These are phyloP conservation scores for Gracilariopsis chorda DNA, from an alignment of 23 red algal species.

Conservation along the genomic window DNA sequence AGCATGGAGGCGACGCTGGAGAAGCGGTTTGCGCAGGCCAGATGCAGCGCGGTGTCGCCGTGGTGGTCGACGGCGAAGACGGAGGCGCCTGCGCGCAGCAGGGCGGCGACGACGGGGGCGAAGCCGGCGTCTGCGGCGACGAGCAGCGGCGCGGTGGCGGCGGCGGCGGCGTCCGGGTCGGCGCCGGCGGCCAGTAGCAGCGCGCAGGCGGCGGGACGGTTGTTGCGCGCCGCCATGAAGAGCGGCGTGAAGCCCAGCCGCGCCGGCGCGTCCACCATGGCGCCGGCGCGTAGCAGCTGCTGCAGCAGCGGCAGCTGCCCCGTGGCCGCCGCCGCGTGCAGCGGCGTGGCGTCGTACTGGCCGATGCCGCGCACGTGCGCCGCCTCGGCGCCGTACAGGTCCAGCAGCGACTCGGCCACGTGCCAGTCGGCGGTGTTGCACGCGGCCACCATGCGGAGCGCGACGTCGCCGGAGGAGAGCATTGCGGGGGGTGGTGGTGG, in stretches of 20 bases:
- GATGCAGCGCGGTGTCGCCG: conserved; percentile 22
- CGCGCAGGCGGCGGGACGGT: background rate
- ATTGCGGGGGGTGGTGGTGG: background rate
- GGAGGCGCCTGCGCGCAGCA: conserved; percentile 13
- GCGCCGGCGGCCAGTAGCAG: conserved; percentile 26
- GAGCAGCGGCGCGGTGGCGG: conserved; percentile 4
- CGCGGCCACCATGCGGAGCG: conserved; percentile 23
- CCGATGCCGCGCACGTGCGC: conserved; percentile 46
- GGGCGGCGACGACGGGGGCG: background rate
- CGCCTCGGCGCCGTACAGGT: conserved; percentile 16
- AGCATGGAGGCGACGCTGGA: conserved; percentile 7
- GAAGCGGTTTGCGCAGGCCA: background rate
- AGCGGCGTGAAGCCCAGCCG: conserved; percentile 27
- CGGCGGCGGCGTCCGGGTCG: conserved; percentile 6
- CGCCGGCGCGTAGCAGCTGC: conserved; percentile 11
- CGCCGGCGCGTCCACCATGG: conserved; percentile 9
- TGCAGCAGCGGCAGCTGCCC: conserved; percentile 19
- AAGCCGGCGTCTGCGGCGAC: conserved; percentile 21
- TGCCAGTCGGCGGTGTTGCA: conserved; percentile 46
- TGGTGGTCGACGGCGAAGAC: background rate
- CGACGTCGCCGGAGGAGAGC: conserved; percentile 12
- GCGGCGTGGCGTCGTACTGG: conserved; percentile 35
- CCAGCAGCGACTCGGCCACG: conserved; percentile 36
- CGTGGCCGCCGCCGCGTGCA: conserved; percentile 49
- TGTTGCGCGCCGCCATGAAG: conserved; percentile 33